Base-by-base conservation (phyloP, 805 yeast genomes). In the Millerozyma miso region DNA sequence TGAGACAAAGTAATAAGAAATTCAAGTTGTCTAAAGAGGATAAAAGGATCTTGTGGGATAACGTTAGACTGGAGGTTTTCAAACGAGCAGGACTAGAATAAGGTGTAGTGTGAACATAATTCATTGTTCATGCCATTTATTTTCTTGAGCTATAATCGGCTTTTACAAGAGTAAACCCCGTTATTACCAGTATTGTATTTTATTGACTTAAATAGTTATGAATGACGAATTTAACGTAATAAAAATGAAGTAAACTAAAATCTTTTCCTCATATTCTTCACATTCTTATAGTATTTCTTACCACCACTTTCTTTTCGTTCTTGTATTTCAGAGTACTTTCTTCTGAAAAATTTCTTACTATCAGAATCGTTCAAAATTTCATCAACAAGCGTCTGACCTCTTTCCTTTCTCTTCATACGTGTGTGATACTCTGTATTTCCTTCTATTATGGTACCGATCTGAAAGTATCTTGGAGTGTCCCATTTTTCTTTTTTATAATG, bases 401-500 rank as follows among this genome's bases (percentile, higher is more conserved):
- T 79, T 52, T 85, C 81, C 55, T 78, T 85, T 50, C 80, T 79
- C 41, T 79, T 74, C 49, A 91, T 53, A 48, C 95, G 73, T 32
- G 82, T 77, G 66, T 73, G 87, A 62, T 74, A 88, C 59, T 91
- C 97, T 1, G 87, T 74, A 49, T 83, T 80, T 35, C 89, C 91
- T 53, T 85, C 93, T 19, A 90, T 64, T 31, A 93, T 78, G 0
- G 97, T 89, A 13, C 99, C 99, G 53, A 86, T 77, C 45, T 91
- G 93, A 60, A 93, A 89, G 50, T 73, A 79, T 55, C 85, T 87
- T 37, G 95, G 91, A 5, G 75, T 73, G 39, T 73, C 74, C 85
- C 89, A 84, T 47, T 81, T 81, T 45, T 85, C 93, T 60, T 87
- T 88, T 65, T 87, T 88, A 66, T 93, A 93, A 65, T 88, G 96